Conservation (phyloP, 179 eudicot species). For the Beta macrorhiza region DNA sequence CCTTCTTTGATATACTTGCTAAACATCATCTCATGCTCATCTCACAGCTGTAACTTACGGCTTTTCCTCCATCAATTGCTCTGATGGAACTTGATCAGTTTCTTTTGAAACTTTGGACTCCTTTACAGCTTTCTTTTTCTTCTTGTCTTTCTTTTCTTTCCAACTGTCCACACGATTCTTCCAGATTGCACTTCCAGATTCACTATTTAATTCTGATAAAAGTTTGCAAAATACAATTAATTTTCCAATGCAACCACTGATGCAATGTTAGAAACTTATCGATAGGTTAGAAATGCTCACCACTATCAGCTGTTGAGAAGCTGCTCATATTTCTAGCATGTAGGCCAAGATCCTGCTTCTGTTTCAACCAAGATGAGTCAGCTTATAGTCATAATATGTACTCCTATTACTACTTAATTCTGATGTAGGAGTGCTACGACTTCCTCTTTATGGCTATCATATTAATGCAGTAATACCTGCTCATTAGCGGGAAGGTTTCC, state of each 20-base stretch:
- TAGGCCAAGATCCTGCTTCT: conserved; percentile 63
- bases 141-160: conserved; percentile 86
- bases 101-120: conserved; percentile 51
- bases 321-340: conserved; percentile 83
- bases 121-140: conserved; percentile 44
- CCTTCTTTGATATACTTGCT: background rate
- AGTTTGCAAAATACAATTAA: background rate
- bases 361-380: conserved; percentile 25
- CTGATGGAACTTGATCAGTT: conserved; percentile 54
- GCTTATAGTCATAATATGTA: background rate
- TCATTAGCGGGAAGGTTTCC: conserved; percentile 40
- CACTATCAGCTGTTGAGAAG: conserved; percentile 81
- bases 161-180: conserved; percentile 92
- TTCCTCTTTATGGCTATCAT: background rate
- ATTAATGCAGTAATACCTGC: conserved; percentile 42
- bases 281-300: conserved; percentile 44
- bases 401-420: background rate
- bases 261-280: background rate
- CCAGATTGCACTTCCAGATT: conserved; percentile 90
- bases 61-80: conserved; percentile 76
- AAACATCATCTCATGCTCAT: background rate
- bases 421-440: background rate
- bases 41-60: conserved; percentile 46
- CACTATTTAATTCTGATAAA: conserved; percentile 56
- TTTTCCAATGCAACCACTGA: background rate